A percentile compares a stretch with the other conserved stretches of the same genome.
Evolutionary conservation across 2,329 filamentous ascomycete species (phyloP).

Genomic region (Thielaviopsis musarum): DNA sequence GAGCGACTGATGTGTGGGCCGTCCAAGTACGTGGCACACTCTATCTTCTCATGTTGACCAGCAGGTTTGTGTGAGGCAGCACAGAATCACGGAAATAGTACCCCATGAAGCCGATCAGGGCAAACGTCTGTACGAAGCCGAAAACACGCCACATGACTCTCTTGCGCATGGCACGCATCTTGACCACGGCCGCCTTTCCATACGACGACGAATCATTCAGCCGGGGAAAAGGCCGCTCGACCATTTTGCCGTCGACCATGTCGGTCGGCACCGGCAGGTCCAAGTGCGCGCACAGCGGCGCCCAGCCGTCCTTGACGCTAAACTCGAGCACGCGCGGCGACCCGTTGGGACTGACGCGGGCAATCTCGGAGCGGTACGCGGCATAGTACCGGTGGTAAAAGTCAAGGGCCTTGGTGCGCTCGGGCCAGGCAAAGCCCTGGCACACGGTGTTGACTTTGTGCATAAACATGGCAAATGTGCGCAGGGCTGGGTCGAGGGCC

Average conservation of each 20-base stretch:
- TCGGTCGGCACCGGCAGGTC: slow-evolving; percentile 22
- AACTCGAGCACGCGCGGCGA: slow-evolving; percentile 21
- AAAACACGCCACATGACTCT: slow-evolving; percentile 12
- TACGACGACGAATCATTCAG: slow-evolving; percentile 14
- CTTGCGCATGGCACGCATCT: slow-evolving; percentile 11
- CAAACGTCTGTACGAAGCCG: slow-evolving; percentile 9
- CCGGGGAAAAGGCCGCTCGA: slow-evolving; percentile 14
- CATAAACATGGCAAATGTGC: slow-evolving; percentile 18
- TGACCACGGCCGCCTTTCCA: slow-evolving; percentile 2
- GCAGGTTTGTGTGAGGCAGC: neutral
- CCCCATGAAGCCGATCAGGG: slow-evolving; percentile 6
- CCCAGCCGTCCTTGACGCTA: slow-evolving; percentile 24
- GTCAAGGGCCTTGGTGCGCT: slow-evolving; percentile 22
- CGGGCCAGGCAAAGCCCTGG: slow-evolving; percentile 14
- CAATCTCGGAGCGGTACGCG: slow-evolving; percentile 21
- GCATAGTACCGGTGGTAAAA: slow-evolving; percentile 23
- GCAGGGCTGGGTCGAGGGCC: slow-evolving; percentile 19
- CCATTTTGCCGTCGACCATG: slow-evolving; percentile 15
- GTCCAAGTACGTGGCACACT: too few relatives aligned
- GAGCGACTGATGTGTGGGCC: too few relatives aligned
- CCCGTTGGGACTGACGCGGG: slow-evolving; percentile 14
- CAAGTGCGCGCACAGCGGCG: slow-evolving; percentile 25
- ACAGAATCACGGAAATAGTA: slow-evolving; percentile 7
- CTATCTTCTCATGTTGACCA: neutral
- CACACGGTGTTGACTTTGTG: slow-evolving; percentile 13